Base-by-base conservation (phyloP, 306 rosid species). In the Cucurbita ficifolia region DNA sequence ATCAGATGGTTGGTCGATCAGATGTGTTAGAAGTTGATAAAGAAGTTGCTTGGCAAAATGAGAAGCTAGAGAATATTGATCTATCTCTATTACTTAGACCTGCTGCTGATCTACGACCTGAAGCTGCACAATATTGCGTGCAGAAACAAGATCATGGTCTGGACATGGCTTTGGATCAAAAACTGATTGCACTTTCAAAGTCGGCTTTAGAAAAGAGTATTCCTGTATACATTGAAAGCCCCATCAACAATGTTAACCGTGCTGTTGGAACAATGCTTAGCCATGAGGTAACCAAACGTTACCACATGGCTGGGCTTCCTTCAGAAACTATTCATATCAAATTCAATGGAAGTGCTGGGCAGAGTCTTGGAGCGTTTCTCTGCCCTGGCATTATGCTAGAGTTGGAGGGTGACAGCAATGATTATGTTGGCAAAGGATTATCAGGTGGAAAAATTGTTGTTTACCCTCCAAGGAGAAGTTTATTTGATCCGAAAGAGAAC, bases 221-320 rank as follows among this genome's bases (percentile, higher is more conserved):
- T 79, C 92, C 96, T 0, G 97, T 89, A 46, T 95, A 91, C 89
- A 85, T 95, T 80, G 99, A 95, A 82, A 79, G 82, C 10, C 87
- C 88, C 50, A 83, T 91, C 75, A 72, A 60, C 56, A 95, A 95
- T 70, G 84, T 84, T 39, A 95, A 95, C 77, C 99, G 99, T 70
- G 89, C 99, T 43, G 99, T 91, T 79, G 99, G 99, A 76, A 95
- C 99, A 40, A 95, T 91, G 97, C 99, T 95, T 77, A 95, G 99
- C 84, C 99, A 95, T 56, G 91, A 95, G 86, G 96, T 95, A 80
- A 95, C 97, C 67, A 95, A 95, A 43, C 86, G 82, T 69, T 91
- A 95, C 79, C 87, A 70, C 75, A 79, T 81, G 82, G 92, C 79
- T 71, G 99, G 97, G 76, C 99, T 95, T 84, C 99, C 99, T 11